Percentiles rank a stretch among this genome's conserved stretches.
These are phyloP conservation scores for Epichloe elymi DNA, from an alignment of 2,329 filamentous ascomycete species.

Conservation along the genomic window DNA sequence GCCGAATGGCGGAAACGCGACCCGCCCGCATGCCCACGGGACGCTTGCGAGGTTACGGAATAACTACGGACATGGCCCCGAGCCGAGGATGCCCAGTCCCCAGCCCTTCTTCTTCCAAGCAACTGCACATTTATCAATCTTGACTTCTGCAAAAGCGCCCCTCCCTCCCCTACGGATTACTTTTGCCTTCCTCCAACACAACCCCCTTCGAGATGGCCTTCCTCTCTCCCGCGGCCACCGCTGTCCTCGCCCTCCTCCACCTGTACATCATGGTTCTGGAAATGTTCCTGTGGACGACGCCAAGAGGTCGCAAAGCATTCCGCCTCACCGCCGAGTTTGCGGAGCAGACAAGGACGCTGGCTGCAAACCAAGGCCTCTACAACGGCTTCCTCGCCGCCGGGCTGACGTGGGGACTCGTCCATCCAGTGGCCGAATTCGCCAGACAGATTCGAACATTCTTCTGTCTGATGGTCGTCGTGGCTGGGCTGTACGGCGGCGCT, in stretches of 20 bases:
- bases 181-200: neutral
- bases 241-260: conserved; percentile 28
- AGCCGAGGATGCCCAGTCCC: too few species aligned
- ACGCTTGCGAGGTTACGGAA: too few species aligned
- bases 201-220: neutral
- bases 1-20: too few species aligned
- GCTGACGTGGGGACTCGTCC: conserved; percentile 31
- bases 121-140: too few species aligned
- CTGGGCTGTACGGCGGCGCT: conserved; percentile 30
- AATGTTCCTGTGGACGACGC: conserved; percentile 36
- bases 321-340: conserved; percentile 31
- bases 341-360: conserved; percentile 28
- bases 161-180: too few species aligned
- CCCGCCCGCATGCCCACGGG: too few species aligned
- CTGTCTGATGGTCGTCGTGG: conserved; percentile 29
- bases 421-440: conserved; percentile 28
- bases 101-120: too few species aligned
- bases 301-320: conserved; percentile 32
- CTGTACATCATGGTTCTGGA: conserved; percentile 36
- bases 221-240: conserved; percentile 22
- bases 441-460: conserved; percentile 35
- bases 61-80: too few species aligned
- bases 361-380: conserved; percentile 39
- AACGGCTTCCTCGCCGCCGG: conserved; percentile 40
- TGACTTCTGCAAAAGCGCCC: too few species aligned